Conservation (phyloP, 179 eudicot genomes). For the Patellifolia procumbens region DNA sequence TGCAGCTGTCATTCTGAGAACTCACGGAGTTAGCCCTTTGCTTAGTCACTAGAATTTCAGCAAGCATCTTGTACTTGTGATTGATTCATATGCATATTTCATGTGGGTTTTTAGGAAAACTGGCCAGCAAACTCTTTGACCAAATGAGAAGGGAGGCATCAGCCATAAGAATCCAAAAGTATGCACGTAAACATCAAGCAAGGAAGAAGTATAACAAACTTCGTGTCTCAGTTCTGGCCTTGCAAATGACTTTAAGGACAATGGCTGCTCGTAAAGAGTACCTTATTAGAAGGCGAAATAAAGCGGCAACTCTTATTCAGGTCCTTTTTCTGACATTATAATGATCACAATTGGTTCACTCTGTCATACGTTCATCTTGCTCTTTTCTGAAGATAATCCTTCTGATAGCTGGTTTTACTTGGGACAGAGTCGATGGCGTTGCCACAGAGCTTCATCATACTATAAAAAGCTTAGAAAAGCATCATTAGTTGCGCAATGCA, state of each 20-base stretch:
- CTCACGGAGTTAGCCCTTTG: not conserved
- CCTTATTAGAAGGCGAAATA: slow-evolving; percentile 58
- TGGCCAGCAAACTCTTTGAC: slow-evolving; percentile 63
- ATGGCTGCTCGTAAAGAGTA: slow-evolving; percentile 69
- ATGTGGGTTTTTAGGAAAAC: slow-evolving; percentile 52
- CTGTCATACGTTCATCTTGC: not conserved
- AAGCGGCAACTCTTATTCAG: slow-evolving; percentile 77
- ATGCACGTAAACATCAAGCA: slow-evolving; percentile 53
- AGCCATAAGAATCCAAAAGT: slow-evolving; percentile 62
- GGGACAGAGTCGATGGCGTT: slow-evolving; percentile 70
- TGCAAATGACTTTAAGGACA: slow-evolving; percentile 69
- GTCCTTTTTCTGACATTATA: slow-evolving; percentile 37
- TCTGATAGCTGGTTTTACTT: slow-evolving; percentile 17
- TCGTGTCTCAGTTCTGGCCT: slow-evolving; percentile 54
- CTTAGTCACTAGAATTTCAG: not conserved
- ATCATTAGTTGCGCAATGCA: slow-evolving; percentile 71
- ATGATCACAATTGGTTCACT: slow-evolving; percentile 14
- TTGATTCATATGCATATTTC: slow-evolving; percentile 1
- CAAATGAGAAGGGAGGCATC: slow-evolving; percentile 69
- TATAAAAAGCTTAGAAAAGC: slow-evolving; percentile 72
- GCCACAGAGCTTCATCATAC: slow-evolving; percentile 63
- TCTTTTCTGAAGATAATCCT: slow-evolving; percentile 20
- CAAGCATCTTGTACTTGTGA: not conserved
- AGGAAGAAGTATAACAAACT: slow-evolving; percentile 59
- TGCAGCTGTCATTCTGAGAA: not conserved